phyloP scores from a whole-genome alignment of 1,284 basidiomycete genomes.

The Mycena sp. region DNA sequence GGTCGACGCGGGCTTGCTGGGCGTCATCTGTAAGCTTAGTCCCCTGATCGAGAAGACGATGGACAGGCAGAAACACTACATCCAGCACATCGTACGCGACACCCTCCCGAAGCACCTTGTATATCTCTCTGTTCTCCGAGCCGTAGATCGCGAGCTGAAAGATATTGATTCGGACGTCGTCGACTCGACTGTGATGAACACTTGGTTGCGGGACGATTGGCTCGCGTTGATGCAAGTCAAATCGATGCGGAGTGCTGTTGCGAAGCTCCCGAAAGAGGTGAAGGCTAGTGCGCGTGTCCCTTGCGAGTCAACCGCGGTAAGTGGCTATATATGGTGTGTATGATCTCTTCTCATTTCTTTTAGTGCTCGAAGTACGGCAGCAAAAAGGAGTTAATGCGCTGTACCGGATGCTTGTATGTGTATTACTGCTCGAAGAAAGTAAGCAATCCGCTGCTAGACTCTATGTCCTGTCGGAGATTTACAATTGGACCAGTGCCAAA shows the following conservation, averaged over 20 bases:
- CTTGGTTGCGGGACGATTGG: constrained; percentile 11
- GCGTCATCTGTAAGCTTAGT: constrained; percentile 3
- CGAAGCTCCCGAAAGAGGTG: constrained; percentile 11
- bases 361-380: constrained; percentile 4
- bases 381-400: constrained; percentile 8
- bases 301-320: constrained; percentile 10
- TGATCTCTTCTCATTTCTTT: not conserved
- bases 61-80: not conserved
- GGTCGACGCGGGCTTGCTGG: constrained; percentile 16
- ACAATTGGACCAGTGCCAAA: too few species aligned
- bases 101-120: constrained; percentile 17
- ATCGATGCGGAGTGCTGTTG: not conserved
- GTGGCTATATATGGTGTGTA: not conserved
- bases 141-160: constrained; percentile 14
- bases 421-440: constrained; percentile 23
- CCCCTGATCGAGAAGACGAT: constrained; percentile 4
- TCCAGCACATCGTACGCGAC: constrained; percentile 6
- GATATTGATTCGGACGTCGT: not conserved
- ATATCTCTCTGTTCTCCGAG: constrained; percentile 10
- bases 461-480: too few species aligned
- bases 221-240: not conserved
- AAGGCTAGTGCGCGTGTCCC: not conserved
- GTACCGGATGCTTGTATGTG: constrained; percentile 12
- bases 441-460: too few species aligned
- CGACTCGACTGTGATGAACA: not conserved